Conservation (phyloP, 1,284 basidiomycete genomes). For the Malassezia obtusa region DNA sequence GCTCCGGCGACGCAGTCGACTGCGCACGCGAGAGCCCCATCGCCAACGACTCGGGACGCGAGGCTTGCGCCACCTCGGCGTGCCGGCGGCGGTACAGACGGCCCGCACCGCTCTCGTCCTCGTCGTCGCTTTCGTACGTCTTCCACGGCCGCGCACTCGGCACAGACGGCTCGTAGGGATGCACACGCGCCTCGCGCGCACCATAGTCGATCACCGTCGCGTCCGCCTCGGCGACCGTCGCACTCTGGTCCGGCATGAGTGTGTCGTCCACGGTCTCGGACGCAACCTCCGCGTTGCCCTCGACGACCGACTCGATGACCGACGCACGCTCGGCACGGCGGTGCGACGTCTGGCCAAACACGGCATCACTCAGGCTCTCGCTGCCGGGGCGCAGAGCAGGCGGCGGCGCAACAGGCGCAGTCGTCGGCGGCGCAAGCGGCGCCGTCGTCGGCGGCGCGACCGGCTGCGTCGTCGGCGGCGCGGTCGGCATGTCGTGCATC, state of each 20-base stretch:
- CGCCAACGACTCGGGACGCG: neutral
- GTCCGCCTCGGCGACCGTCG: conserved; percentile 1
- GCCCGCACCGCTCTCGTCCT: neutral
- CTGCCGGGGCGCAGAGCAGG: too few species aligned
- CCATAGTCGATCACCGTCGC: conserved; percentile 15
- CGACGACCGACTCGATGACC: neutral
- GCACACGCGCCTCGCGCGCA: neutral
- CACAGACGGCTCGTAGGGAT: neutral
- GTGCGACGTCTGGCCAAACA: neutral
- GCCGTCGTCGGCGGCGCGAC: neutral
- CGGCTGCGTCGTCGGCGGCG: neutral
- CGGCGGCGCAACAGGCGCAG: neutral
- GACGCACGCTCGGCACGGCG: neutral
- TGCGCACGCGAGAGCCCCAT: neutral
- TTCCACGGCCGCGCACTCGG: neutral
- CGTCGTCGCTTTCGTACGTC: conserved; percentile 1
- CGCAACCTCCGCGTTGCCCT: neutral
- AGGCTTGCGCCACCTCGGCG: neutral
- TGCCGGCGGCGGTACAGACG: neutral
- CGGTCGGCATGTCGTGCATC: too few species aligned
- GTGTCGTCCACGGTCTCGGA: neutral
- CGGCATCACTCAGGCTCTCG: neutral
- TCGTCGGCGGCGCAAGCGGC: neutral
- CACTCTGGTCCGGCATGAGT: neutral
- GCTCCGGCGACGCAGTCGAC: neutral